Evolutionary conservation across 2,329 filamentous ascomycete species (phyloP), one percentile per base, ranked within the genome.

Genomic region (Colletotrichum melonis): DNA sequence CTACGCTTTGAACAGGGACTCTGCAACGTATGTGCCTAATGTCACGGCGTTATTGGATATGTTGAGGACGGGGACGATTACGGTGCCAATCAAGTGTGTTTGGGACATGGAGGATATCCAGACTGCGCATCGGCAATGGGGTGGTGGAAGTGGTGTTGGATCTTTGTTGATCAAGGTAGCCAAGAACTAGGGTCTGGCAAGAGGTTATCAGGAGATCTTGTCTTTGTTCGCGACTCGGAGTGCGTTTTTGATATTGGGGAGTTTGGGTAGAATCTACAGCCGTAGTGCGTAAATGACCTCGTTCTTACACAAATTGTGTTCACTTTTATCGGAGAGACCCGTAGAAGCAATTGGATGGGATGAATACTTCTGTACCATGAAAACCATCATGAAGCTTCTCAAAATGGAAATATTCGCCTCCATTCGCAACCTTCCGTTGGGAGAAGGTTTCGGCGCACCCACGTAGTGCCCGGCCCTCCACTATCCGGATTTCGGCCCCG

Each of bases 31-130:
- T 58, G 75, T 78, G 76, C 74, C 78, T 6, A 80, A 81, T 59
- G 68, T 84, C 24, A 69, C 75, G 5, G 67, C 76, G 1, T 57
- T 85, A 49, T 76, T 86, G 58, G 64, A 77, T 5, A 74, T 86
- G 76, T 67, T 80, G 5, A 71, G 68, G 11, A 73, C 80, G 8
- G 81, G 81, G 1, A 78, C 77, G 66, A 80, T 86, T 24, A 57
- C 74, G 5, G 79, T 83, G 1, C 80, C 80, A 0, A 83, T 86
- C 22, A 85, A 83, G 78, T 79, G 78, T 38, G 75, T 82, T 1
- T 86, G 83, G 84, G 79, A 82, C 11, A 75, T 86, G 75, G 83
- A 86, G 49, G 79, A 85, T 19, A 79, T 85, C 14, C 76, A 79
- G 68, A 79, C 80, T 60, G 80, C 84, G n/a, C 84, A 86, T 69